Evolutionary conservation across 2,329 filamentous ascomycete genomes (phyloP), one percentile per base, ranked within the genome.

Genomic region (Arthroderma uncinatum): DNA sequence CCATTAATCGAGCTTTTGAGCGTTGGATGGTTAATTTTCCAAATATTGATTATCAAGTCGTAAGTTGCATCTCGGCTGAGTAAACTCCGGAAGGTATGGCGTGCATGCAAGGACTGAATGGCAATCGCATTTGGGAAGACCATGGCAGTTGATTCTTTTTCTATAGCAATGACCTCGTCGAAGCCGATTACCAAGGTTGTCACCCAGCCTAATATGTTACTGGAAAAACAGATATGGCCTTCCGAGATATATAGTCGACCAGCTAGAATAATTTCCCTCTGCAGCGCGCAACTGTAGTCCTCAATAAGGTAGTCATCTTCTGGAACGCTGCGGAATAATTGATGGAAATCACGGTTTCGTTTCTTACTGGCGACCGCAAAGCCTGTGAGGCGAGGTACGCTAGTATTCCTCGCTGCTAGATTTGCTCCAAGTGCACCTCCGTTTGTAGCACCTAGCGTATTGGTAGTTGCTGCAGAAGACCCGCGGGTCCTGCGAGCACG

Each of bases 251-350:
- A 98, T 12, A 98, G 79, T 40, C 93, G 82, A 4, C 93, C 93
- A 64, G 96, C 93, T 5, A 95, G 83, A 36, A 98, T 81, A 60
- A 98, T 98, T 68, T 98, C 94, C 63, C 91, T 84, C 71, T 98
- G 93, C 59, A 98, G 72, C 2, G 93, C 93, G 69, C 93, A 96
- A 70, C 93, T 96, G 71, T 97, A 98, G 70, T 98, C 93, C 68
- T 98, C 93, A 62, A 98, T 97, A 25, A 98, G 79, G 68, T 95
- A 96, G 71, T 98, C 93, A 66, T 98, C 93, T 63, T 97, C 92
- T 0, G 94, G 93, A 0, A 98, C 93, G 68, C 91, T 97, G 72
- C 93, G 87, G 77, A 98, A 98, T 1, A 95, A 75, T 59, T 81
- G 82, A 70, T 98, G 93, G 66, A 97, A 98, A 67, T 97, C 93